phyloP scores from a whole-genome alignment of 768 basidiomycete genomes.

The Agrocybe chaxingu region DNA sequence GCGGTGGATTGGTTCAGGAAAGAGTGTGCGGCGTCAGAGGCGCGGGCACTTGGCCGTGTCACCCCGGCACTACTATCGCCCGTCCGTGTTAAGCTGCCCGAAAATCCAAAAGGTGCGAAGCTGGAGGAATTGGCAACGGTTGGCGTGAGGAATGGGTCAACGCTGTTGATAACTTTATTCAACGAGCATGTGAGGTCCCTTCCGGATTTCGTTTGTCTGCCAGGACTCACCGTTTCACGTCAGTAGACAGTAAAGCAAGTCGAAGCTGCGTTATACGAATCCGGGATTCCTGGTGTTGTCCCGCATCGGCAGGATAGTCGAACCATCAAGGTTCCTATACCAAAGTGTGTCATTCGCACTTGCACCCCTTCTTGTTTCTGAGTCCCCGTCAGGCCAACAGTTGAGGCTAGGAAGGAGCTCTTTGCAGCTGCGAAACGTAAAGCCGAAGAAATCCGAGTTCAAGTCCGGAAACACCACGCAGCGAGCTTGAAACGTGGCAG shows the following conservation, averaged over 20 bases:
- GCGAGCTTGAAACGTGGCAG: constrained; percentile 66
- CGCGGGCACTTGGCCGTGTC: constrained; percentile 72
- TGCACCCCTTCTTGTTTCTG: background rate
- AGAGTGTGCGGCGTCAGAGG: constrained; percentile 70
- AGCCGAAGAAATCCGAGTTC: constrained; percentile 73
- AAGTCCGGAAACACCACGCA: constrained; percentile 70
- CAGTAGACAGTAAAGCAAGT: constrained; percentile 73
- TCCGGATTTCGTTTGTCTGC: constrained; percentile 4
- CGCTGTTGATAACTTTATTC: constrained; percentile 71
- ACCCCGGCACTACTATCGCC: constrained; percentile 69
- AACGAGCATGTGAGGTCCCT: constrained; percentile 66
- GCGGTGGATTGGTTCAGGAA: constrained; percentile 75
- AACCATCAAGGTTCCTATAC: constrained; percentile 78
- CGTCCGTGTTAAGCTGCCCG: constrained; percentile 56
- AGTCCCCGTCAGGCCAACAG: constrained; percentile 55
- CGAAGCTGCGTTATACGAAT: constrained; percentile 73
- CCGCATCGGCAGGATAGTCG: constrained; percentile 69
- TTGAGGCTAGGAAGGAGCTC: constrained; percentile 63
- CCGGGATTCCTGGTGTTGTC: constrained; percentile 66
- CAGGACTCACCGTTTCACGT: constrained; percentile 16
- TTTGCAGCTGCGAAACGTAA: constrained; percentile 54
- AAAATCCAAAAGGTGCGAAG: constrained; percentile 31
- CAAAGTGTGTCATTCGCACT: constrained; percentile 48
- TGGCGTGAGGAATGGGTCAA: constrained; percentile 75
- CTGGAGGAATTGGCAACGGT: constrained; percentile 78